Evolutionary conservation across 192 early-diverging fungal species (phyloP).

Genomic region (Coemansia sp.): DNA sequence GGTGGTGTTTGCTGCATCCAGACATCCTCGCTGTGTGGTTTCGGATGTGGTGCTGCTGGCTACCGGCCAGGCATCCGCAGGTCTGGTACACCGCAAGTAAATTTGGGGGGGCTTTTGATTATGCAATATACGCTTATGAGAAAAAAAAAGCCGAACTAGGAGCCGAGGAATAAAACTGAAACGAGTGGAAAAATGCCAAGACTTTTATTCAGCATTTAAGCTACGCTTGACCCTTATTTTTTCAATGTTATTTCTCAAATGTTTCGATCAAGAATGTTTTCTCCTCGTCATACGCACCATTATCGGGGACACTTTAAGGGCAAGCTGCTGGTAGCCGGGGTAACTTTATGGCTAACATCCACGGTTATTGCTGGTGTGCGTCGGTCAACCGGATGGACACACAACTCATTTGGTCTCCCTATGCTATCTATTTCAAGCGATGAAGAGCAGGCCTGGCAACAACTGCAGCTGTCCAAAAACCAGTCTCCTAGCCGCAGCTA

Average conservation of each 20-base stretch:
- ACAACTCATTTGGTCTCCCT: constrained; percentile 17
- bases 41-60: constrained; percentile 41
- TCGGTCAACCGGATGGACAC: constrained; percentile 28
- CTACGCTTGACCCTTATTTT: neutral
- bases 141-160: neutral
- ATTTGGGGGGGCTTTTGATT: neutral
- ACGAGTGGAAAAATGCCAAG: constrained; percentile 22
- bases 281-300: constrained; percentile 16
- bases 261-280: constrained; percentile 7
- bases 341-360: constrained; percentile 40
- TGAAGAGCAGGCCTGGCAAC: constrained; percentile 4
- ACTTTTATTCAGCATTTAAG: constrained; percentile 6
- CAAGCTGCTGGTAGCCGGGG: constrained; percentile 33
- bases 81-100: constrained; percentile 24
- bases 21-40: constrained; percentile 52
- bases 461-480: neutral
- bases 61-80: constrained; percentile 35
- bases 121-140: too few relatives aligned
- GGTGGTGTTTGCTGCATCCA: constrained; percentile 73
- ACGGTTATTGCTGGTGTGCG: constrained; percentile 38
- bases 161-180: neutral
- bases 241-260: neutral
- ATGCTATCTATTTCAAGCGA: neutral
- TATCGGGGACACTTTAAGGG: constrained; percentile 8
- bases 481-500: neutral